A percentile compares a stretch with the other conserved stretches of the same genome.
Conservation (phyloP, 2,329 filamentous ascomycete species). For the Rutstroemia sp. region DNA sequence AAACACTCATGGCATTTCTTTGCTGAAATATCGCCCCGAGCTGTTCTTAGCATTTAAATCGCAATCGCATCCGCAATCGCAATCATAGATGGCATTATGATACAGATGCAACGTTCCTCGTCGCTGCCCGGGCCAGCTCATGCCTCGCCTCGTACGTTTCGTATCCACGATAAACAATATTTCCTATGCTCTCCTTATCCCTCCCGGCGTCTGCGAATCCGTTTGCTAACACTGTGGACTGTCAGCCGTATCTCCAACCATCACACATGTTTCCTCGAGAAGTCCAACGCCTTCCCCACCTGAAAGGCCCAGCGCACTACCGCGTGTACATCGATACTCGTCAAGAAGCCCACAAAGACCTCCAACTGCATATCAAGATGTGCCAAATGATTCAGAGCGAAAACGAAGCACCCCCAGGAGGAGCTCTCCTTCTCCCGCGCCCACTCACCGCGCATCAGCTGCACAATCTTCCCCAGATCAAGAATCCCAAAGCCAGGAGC, state of each 20-base stretch:
- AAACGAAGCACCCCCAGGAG: constrained; percentile 29
- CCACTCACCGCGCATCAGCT: constrained; percentile 22
- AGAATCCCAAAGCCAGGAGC: constrained; percentile 13
- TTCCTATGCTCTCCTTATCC: not conserved
- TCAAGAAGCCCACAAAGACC: constrained; percentile 49
- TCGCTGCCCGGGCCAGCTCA: constrained; percentile 30
- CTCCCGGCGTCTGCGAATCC: not conserved
- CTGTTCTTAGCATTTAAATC: not conserved
- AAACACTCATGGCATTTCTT: not conserved
- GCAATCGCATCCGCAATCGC: too few relatives aligned
- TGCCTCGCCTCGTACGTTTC: constrained; percentile 30
- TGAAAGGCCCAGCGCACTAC: constrained; percentile 42
- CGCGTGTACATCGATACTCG: constrained; percentile 41
- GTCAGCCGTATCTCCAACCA: constrained; percentile 44
- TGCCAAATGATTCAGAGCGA: constrained; percentile 38
- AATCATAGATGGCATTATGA: constrained; percentile 29
- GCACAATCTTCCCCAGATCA: constrained; percentile 16
- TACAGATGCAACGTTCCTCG: constrained; percentile 31
- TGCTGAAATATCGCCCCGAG: not conserved
- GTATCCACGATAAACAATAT: not conserved
- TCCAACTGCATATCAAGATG: constrained; percentile 37
- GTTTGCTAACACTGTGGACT: constrained; percentile 10
- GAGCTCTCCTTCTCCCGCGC: constrained; percentile 19
- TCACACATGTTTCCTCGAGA: constrained; percentile 43
- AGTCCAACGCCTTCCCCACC: constrained; percentile 49